Base-by-base conservation (phyloP, 1,284 basidiomycete species). In the Mycena citricolor region DNA sequence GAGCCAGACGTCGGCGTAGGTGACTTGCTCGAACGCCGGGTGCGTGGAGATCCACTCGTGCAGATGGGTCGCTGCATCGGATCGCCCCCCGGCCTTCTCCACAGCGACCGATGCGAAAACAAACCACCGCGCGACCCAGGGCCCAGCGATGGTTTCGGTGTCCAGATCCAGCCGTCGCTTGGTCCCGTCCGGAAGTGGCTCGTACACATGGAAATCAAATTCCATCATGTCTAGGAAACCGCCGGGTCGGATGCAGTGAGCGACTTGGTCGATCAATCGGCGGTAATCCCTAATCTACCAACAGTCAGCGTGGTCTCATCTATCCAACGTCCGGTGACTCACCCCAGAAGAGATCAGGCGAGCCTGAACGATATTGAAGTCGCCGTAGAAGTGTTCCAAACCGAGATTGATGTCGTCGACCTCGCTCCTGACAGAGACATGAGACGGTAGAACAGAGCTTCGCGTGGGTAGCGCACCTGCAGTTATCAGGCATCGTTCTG, bases 391-490 rank as follows among this genome's bases (percentile, higher is more conserved):
- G 62, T 90, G 87, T 54, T 86, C 82, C 11, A 90, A 69, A 2
- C 86, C 86, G 14, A 89, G 76, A 63, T 89, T 89, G 57, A 89
- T 79, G 61, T 90, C 86, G 61, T 90, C 87, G 6, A 89, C 76
- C 63, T 90, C 86, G 55, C 81, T 85, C 67, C 86, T 86, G 56
- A 47, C 30, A 43, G 51, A 32, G 47, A 40, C 36, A 39, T 16
- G 26, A 37, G 17, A 31, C 24, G 36, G 11, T 42, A 10, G 39
- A 20, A 48, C 3, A 42, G 31, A 11, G 22, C 24, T 38, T 21
- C 39, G n/a, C 20, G 37, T 36, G 44, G 34, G 35, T 28, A 6
- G 42, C 70, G 60, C 62, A 84, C 81, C 83, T 77, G 63, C 80
- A 76, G 60, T 88, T 88, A 22, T 66, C 65, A 32, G 85, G 86